phyloP scores from a whole-genome alignment of 1,284 basidiomycete genomes.

The Chalciporus sp. region DNA sequence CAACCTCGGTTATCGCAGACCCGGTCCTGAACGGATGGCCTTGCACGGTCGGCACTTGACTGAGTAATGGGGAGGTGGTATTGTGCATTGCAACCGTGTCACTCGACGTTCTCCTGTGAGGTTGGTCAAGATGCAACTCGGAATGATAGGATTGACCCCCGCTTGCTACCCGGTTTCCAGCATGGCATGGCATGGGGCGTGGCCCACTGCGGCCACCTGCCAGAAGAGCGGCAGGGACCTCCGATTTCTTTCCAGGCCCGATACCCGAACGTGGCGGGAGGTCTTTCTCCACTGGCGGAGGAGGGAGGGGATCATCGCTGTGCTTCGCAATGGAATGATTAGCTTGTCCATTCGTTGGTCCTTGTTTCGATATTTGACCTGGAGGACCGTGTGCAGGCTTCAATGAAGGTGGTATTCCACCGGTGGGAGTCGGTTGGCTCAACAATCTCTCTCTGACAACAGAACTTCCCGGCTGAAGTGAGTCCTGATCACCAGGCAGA shows the following conservation, averaged over 20 bases:
- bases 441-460: constrained; percentile 13
- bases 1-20: not conserved
- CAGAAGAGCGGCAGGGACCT: constrained; percentile 45
- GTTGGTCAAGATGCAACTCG: constrained; percentile 9
- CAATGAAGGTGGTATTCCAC: constrained; percentile 21
- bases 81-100: constrained; percentile 13
- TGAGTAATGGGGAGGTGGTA: constrained; percentile 2
- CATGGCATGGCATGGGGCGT: constrained; percentile 28
- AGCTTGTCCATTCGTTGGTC: not conserved
- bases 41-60: constrained; percentile 14
- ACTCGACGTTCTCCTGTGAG: constrained; percentile 15
- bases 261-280: not conserved
- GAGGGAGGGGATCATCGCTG: constrained; percentile 35
- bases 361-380: constrained; percentile 11
- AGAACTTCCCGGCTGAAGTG: constrained; percentile 8
- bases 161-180: constrained; percentile 16
- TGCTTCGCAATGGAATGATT: constrained; percentile 9
- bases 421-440: constrained; percentile 4
- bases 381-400: constrained; percentile 22
- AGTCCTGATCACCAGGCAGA: constrained; percentile 8
- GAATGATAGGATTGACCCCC: constrained; percentile 5
- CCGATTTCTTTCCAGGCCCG: constrained; percentile 18
- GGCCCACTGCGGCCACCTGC: constrained; percentile 37
- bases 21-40: constrained; percentile 6
- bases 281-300: constrained; percentile 37